Conservation (phyloP, 345 rosid species). For the Euphorbia lathyris region DNA sequence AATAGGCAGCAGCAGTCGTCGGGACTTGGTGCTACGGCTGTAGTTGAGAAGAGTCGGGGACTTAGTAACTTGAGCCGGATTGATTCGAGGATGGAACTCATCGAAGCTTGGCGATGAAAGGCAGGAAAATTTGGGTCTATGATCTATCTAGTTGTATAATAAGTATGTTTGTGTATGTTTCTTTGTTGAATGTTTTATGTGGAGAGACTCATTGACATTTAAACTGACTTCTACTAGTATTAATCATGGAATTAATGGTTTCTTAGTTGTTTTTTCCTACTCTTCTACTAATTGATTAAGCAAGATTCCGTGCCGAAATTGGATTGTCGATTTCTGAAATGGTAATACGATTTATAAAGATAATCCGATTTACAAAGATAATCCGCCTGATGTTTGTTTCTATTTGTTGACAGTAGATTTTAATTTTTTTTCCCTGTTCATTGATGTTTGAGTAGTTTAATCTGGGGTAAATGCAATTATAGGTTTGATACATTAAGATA, state of each 20-base stretch:
- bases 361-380: too few species aligned
- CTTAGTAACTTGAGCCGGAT: slow-evolving; percentile 55
- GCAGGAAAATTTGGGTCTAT: background rate
- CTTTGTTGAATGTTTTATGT: slow-evolving; percentile 22
- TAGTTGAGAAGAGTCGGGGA: slow-evolving; percentile 39
- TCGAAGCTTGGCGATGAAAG: slow-evolving; percentile 41
- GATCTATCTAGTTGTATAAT: slow-evolving; percentile 12
- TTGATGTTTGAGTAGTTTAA: too few species aligned
- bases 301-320: too few species aligned
- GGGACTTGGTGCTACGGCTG: slow-evolving; percentile 25
- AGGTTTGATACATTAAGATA: too few species aligned
- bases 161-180: slow-evolving; percentile 24
- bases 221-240: slow-evolving; percentile 23
- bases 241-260: slow-evolving; percentile 19
- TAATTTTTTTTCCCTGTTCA: too few species aligned
- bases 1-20: slow-evolving; percentile 35
- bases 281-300: too few species aligned
- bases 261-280: background rate
- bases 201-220: background rate
- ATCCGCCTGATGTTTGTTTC: background rate
- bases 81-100: slow-evolving; percentile 60
- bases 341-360: background rate
- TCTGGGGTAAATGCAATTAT: too few species aligned
- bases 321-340: too few species aligned
- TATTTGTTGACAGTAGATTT: background rate